Evolutionary conservation across 108 stramenopile species (phyloP), one percentile per base, ranked within the genome.

Genomic region (Mediolabrus comicus): DNA sequence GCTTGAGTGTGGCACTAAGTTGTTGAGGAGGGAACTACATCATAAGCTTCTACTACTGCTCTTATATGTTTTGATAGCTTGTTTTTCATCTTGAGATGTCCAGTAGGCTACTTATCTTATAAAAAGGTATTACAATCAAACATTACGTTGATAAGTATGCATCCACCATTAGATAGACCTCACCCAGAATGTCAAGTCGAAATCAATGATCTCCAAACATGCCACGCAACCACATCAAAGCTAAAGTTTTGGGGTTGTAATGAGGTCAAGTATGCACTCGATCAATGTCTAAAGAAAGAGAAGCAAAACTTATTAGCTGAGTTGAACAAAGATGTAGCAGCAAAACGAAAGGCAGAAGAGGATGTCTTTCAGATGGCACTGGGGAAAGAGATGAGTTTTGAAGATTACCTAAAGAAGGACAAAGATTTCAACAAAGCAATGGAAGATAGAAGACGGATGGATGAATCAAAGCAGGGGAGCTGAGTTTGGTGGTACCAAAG

Each of bases 161-260:
- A 97, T 71, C 96, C 96, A 6, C 96, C 96, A 26, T 78, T 97
- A 56, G 90, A 92, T 71, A 77, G 96, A 32, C 96, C 96, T 5
- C 96, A 97, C 65, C 96, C 96, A 11, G 83, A 91, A 49, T 97
- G 96, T 68, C 84, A 92, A 64, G 51, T 74, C 12, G 81, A 82
- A 53, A 92, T 97, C 39, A 66, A 84, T 13, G 81, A 65, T n/a
- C 82, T 97, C 12, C 83, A 85, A 35, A 24, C 81, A 36, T 97
- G 96, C 58, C 96, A 97, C 60, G 81, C 72, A 7, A 81, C 87
- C 13, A 76, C 75, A 19, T 84, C 82, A 16, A 80, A 82, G 53
- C 63, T 85, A 19, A 92, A 91, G 55, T 87, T 91, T 36, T 92
- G 94, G 84, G 91, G 85, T 4, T 97, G 96, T 71, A 97, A 97